These are phyloP conservation scores for Phytophthora constricta DNA, from an alignment of 352 stramenopile genomes.

Conservation along the genomic window DNA sequence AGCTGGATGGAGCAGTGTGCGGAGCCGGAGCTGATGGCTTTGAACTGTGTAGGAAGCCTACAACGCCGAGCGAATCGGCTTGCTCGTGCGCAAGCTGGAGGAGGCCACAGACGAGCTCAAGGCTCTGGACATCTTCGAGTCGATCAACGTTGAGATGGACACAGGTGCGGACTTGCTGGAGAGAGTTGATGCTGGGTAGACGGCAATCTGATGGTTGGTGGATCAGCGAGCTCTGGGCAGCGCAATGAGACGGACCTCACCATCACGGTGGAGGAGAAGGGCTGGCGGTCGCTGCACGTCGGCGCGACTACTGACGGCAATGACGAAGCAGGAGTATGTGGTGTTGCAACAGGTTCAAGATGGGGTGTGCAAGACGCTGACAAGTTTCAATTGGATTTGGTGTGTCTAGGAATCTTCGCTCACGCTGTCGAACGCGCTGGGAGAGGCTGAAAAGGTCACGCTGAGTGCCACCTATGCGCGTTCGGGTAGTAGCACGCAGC, in stretches of 20 bases:
- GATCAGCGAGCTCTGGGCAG: slow-evolving; percentile 65
- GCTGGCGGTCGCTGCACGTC: slow-evolving; percentile 85
- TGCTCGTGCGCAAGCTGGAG: slow-evolving; percentile 65
- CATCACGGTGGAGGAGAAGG: slow-evolving; percentile 89
- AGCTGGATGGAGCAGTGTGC: not conserved
- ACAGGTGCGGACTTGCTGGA: slow-evolving; percentile 41
- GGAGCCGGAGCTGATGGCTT: not conserved
- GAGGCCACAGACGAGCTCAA: slow-evolving; percentile 73
- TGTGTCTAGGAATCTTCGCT: slow-evolving; percentile 75
- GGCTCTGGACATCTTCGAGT: slow-evolving; percentile 86
- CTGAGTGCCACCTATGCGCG: slow-evolving; percentile 82
- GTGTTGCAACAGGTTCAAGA: not conserved
- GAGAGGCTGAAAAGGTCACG: slow-evolving; percentile 85
- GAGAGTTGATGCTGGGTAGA: not conserved
- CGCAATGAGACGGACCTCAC: slow-evolving; percentile 85
- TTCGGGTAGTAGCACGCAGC: slow-evolving; percentile 87
- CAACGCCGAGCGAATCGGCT: slow-evolving; percentile 68
- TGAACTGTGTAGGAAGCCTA: slow-evolving; percentile 55
- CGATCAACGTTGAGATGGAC: slow-evolving; percentile 83
- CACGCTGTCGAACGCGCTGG: slow-evolving; percentile 84
- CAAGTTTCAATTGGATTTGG: not conserved
- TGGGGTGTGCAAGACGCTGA: slow-evolving; percentile 5
- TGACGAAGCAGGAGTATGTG: slow-evolving; percentile 77
- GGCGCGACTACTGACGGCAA: slow-evolving; percentile 86
- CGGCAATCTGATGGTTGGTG: slow-evolving; percentile 13